A percentile compares a stretch with the other conserved stretches of the same genome.
These are phyloP conservation scores for Phylloporus rhodoxanthus DNA, from an alignment of 768 basidiomycete genomes.

Conservation along the genomic window DNA sequence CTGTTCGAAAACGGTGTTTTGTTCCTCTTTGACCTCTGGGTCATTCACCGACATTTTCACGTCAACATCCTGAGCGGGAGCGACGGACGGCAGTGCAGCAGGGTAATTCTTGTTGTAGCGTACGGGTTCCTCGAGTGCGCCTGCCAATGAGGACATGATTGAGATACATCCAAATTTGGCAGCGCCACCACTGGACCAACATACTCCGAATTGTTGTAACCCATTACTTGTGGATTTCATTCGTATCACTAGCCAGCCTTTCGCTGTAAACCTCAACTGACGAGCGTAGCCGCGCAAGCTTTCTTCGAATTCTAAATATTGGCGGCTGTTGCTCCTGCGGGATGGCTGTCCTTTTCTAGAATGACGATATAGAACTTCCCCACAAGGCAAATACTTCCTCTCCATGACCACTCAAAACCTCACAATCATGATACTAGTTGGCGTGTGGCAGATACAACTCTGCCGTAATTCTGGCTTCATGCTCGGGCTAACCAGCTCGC, in stretches of 20 bases:
- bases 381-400: background rate
- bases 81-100: conserved; percentile 2
- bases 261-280: background rate
- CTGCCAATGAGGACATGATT: conserved; percentile 56
- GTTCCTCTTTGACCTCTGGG: conserved; percentile 16
- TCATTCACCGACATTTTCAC: conserved; percentile 31
- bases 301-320: background rate
- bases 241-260: background rate
- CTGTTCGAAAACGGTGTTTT: conserved; percentile 9
- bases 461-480: conserved; percentile 1
- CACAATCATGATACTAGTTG: conserved; percentile 18
- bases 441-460: background rate
- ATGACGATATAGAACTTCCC: conserved; percentile 3
- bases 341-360: conserved; percentile 21
- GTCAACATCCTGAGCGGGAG: conserved; percentile 34
- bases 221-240: background rate
- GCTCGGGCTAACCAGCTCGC: background rate
- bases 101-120: conserved; percentile 20
- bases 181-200: background rate
- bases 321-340: background rate
- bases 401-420: conserved; percentile 9
- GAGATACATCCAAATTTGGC: conserved; percentile 12
- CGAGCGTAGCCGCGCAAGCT: background rate
- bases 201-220: background rate
- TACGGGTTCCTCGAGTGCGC: conserved; percentile 42